Conservation (phyloP, 129 eudicot species). For the Escallonia herrerae region DNA sequence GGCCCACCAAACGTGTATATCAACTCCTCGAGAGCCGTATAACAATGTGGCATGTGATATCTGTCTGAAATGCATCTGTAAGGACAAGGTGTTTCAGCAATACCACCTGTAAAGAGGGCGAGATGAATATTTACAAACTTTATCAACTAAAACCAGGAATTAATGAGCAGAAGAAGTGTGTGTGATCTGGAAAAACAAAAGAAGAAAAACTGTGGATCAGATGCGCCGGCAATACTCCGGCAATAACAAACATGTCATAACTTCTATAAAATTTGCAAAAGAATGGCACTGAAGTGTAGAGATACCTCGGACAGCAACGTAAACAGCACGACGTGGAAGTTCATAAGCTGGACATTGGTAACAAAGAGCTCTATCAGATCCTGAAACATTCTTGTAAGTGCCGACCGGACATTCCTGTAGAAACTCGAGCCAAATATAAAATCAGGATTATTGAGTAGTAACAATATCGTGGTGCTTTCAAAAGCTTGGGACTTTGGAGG, state of each 20-base stretch:
- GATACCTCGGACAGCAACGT: constrained; percentile 71
- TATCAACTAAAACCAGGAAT: neutral
- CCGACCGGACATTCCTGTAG: constrained; percentile 92
- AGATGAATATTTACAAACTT: neutral
- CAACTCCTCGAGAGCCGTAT: constrained; percentile 91
- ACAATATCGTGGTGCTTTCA: no score
- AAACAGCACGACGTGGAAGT: constrained; percentile 86
- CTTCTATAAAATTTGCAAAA: no score
- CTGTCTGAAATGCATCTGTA: constrained; percentile 83
- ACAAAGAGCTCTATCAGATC: constrained; percentile 79
- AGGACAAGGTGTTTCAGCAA: constrained; percentile 84
- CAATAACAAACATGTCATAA: neutral
- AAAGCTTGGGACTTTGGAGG: no score
- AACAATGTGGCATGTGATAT: constrained; percentile 95
- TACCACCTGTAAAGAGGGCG: constrained; percentile 60
- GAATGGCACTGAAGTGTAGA: constrained; percentile 8
- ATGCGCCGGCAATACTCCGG: neutral
- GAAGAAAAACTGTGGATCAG: neutral
- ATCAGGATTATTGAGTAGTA: no score
- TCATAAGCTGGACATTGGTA: constrained; percentile 59
- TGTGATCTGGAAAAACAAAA: neutral
- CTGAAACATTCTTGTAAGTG: constrained; percentile 84
- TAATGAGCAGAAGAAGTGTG: constrained; percentile 3
- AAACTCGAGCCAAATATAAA: constrained; percentile 5
- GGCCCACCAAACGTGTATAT: constrained; percentile 99